These are phyloP conservation scores for Orbilia brochopaga DNA, from an alignment of 2,329 filamentous ascomycete species.

Conservation along the genomic window DNA sequence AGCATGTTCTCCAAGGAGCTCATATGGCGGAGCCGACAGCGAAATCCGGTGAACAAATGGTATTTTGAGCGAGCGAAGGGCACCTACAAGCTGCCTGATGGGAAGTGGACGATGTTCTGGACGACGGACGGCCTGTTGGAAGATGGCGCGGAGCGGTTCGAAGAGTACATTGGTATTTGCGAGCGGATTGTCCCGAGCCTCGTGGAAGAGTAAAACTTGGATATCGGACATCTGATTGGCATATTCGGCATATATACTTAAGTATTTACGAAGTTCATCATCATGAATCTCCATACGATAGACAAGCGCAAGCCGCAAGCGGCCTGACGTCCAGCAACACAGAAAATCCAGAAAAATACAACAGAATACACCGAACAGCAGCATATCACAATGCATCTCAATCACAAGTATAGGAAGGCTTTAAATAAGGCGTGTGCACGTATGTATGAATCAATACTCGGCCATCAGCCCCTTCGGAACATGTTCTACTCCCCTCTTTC, in stretches of 20 bases:
- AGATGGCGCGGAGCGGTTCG: constrained; percentile 59
- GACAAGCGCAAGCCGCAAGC: no score
- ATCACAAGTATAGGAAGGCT: no score
- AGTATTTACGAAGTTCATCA: no score
- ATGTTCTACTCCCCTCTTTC: no score
- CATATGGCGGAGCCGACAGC: constrained; percentile 86
- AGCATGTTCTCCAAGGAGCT: constrained; percentile 81
- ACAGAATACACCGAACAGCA: neutral
- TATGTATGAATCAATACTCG: no score
- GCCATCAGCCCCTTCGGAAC: no score
- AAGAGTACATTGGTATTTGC: constrained; percentile 63
- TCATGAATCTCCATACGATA: no score
- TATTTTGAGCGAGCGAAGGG: constrained; percentile 92
- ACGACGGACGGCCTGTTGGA: constrained; percentile 71
- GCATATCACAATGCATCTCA: neutral
- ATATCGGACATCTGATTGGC: neutral
- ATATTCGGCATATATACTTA: constrained; percentile 1
- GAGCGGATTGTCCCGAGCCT: constrained; percentile 62
- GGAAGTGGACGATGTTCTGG: constrained; percentile 99
- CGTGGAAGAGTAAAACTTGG: constrained; percentile 56
- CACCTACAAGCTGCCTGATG: constrained; percentile 78
- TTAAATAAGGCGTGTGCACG: no score
- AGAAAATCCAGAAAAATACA: constrained; percentile 5
- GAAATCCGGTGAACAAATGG: constrained; percentile 99
- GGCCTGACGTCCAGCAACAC: no score